These are phyloP conservation scores for Clavispora fructus DNA, from an alignment of 805 yeast genomes.

Conservation along the genomic window DNA sequence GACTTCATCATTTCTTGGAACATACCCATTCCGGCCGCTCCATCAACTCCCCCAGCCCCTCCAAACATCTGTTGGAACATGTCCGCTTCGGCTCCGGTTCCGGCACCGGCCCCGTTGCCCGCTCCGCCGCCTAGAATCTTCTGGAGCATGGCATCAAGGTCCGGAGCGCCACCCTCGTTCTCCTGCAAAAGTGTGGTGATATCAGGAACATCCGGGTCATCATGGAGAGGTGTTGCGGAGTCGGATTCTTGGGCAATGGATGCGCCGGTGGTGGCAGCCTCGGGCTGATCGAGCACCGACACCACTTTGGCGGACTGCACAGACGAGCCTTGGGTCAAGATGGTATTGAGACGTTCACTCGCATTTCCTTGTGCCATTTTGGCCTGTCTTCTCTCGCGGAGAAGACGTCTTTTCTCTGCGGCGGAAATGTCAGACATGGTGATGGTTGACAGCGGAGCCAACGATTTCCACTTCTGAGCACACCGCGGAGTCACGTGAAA, in stretches of 20 bases:
- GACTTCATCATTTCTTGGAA: slow-evolving; percentile 32
- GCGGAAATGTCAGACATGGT: slow-evolving; percentile 44
- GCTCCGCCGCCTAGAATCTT: slow-evolving; percentile 20
- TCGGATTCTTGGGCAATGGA: background rate
- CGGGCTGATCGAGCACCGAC: slow-evolving; percentile 29
- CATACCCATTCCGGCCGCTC: slow-evolving; percentile 16
- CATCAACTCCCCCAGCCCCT: slow-evolving; percentile 1
- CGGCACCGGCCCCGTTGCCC: slow-evolving; percentile 1
- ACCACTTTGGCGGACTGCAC: slow-evolving; percentile 26
- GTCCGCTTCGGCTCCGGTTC: slow-evolving; percentile 2
- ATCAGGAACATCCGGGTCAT: slow-evolving; percentile 39
- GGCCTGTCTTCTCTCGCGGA: slow-evolving; percentile 63
- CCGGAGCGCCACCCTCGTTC: slow-evolving; percentile 13
- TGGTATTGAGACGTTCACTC: slow-evolving; percentile 46
- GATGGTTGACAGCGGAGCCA: background rate
- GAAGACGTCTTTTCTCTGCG: slow-evolving; percentile 52
- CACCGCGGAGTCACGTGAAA: background rate
- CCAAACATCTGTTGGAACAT: slow-evolving; percentile 1
- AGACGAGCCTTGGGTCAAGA: slow-evolving; percentile 35
- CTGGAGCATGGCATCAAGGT: slow-evolving; percentile 32
- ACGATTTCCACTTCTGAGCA: no score
- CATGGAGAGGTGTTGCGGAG: slow-evolving; percentile 15
- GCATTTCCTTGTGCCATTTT: slow-evolving; percentile 56
- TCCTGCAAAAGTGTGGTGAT: slow-evolving; percentile 19
- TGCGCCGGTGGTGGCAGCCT: slow-evolving; percentile 1